Evolutionary conservation across 2,329 filamentous ascomycete genomes (phyloP), one percentile per base, ranked within the genome.

Genomic region (Penicillium vulpinum): DNA sequence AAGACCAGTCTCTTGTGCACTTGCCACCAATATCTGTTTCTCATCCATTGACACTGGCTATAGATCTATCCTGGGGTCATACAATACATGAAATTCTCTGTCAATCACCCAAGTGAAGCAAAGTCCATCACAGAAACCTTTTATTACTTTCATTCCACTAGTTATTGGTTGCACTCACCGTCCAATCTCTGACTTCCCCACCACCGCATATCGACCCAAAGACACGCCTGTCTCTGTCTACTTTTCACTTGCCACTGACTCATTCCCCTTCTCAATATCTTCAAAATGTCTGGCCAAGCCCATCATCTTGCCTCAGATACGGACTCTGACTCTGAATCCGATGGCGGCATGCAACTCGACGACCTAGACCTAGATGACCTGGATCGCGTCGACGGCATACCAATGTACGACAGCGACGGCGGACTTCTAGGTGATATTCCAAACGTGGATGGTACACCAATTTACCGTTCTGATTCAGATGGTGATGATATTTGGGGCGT

Each of bases 301-400:
- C 62, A 60, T 31, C 58, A 63, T 44, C 55, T 64, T 28, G 51
- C 60, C 26, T 46, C 58, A 35, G 56, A 61, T 5, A 56, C 55
- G 3, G 62, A 67, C 18, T 59, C 59, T 4, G 65, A 65, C 15
- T 59, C 59, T 0, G 61, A 64, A 13, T 52, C 52, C 5, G 60
- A 64, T 38, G 66, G 68, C 18, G 62, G 60, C 13, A 70, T 71
- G 67, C 58, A 68, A 31, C 39, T 70, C 38, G 67, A 70, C 9
- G 35, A 58, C 18, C 43, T 52, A 24, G 54, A 63, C 31, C 15
- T 35, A 35, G 67, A 63, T 26, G 54, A 63, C 31, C 15, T 35
- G 16, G 67, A 63, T 26, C 43, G 26, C 13, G 22, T 9, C 24
- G 43, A 38, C 15, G 43, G 26, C 16, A 31, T 38, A 15, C 47